Percentiles rank a stretch among this genome's conserved stretches.
Conservation (phyloP, 2,329 filamentous ascomycete genomes). For the Lasiodiplodia hormozganensis region DNA sequence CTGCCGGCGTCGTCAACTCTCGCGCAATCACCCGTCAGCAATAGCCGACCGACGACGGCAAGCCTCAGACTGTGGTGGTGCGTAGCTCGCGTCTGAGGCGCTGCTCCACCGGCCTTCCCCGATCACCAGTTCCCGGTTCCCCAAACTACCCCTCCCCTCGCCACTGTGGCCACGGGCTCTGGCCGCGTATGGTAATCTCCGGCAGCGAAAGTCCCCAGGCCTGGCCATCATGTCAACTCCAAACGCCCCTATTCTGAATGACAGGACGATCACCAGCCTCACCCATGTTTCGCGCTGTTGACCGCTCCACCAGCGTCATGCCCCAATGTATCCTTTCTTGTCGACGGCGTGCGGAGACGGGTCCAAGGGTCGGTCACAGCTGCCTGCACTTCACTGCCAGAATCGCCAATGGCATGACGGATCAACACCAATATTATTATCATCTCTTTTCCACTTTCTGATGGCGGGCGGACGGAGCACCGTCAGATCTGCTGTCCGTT, state of each 20-base stretch:
- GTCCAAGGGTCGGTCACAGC: not conserved
- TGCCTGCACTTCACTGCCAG: not conserved
- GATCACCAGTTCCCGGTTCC: not conserved
- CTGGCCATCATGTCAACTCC: not conserved
- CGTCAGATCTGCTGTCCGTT: not conserved
- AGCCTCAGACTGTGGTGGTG: not conserved
- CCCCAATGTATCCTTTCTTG: not conserved
- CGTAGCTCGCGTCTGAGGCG: not conserved
- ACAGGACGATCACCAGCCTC: not conserved
- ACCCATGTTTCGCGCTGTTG: not conserved
- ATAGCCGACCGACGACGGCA: not conserved
- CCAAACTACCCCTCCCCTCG: not conserved
- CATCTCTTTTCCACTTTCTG: not conserved
- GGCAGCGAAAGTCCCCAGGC: not conserved
- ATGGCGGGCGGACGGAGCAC: not conserved
- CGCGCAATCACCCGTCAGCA: not conserved
- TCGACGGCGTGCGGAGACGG: not conserved
- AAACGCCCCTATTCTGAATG: conserved; percentile 5
- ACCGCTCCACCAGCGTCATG: not conserved
- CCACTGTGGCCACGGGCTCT: not conserved
- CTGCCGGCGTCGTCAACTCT: not conserved
- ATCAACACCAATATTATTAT: conserved; percentile 19
- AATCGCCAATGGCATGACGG: not conserved
- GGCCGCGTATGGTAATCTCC: conserved; percentile 1
- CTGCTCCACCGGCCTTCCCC: conserved; percentile 1